Percentiles rank a stretch among this genome's conserved stretches.
Evolutionary conservation across 306 rosid species (phyloP).

Genomic region (Casuarina glauca): DNA sequence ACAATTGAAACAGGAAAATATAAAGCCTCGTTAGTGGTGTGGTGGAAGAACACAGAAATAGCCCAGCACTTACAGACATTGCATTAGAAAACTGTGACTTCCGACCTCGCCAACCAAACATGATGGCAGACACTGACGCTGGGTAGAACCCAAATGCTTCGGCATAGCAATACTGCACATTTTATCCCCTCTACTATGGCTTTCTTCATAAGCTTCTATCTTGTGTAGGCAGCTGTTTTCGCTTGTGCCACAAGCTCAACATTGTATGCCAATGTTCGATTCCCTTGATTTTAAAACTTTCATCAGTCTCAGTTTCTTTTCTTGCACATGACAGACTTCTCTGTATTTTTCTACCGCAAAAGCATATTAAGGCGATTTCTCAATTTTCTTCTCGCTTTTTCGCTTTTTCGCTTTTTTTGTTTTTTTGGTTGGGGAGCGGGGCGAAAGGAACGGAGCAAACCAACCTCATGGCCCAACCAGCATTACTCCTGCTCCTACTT

Average conservation of each 20-base stretch:
- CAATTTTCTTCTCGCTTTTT: too few relatives aligned
- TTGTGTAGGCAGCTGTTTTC: neutral
- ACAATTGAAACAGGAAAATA: neutral
- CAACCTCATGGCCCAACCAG: too few relatives aligned
- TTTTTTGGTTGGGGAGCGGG: too few relatives aligned
- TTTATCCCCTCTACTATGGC: neutral
- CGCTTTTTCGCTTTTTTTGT: too few relatives aligned
- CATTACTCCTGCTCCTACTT: too few relatives aligned
- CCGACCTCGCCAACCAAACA: conserved; percentile 56
- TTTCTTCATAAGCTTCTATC: neutral
- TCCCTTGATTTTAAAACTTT: neutral
- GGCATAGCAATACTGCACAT: neutral
- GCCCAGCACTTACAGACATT: conserved; percentile 51
- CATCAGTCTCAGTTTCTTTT: neutral
- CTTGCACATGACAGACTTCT: neutral
- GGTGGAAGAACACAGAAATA: neutral
- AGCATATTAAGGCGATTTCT: too few relatives aligned
- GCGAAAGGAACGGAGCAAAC: too few relatives aligned
- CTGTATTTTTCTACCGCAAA: neutral
- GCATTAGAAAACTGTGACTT: conserved; percentile 41
- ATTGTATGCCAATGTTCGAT: neutral
- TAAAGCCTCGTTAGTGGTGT: neutral
- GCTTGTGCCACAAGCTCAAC: conserved; percentile 5
- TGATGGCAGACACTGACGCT: conserved; percentile 15
- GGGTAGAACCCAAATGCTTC: conserved; percentile 7